Conservation (phyloP, 2,329 filamentous ascomycete genomes). For the Sclerotinia nivalis region DNA sequence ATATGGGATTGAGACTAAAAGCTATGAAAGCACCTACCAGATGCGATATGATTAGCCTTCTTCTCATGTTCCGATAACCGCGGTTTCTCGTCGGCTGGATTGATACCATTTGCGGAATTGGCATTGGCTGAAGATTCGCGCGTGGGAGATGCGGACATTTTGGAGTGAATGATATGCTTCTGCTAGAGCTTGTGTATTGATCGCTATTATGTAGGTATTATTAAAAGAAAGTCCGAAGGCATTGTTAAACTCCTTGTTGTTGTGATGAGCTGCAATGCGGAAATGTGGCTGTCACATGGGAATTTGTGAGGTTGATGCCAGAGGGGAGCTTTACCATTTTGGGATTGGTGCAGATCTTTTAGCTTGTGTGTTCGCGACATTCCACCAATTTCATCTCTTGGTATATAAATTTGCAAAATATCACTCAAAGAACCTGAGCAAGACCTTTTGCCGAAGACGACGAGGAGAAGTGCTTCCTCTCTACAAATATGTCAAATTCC, state of each 20-base stretch:
- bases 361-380: not conserved
- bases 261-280: not conserved
- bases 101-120: constrained; percentile 33
- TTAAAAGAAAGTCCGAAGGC: constrained; percentile 19
- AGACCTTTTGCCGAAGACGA: not conserved
- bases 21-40: constrained; percentile 39
- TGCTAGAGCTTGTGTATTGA: constrained; percentile 18
- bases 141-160: constrained; percentile 35
- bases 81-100: constrained; percentile 52
- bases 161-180: constrained; percentile 8
- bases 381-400: not conserved
- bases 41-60: constrained; percentile 72
- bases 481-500: not conserved
- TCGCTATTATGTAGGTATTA: constrained; percentile 9
- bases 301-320: constrained; percentile 1
- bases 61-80: constrained; percentile 69
- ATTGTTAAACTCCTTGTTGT: constrained; percentile 2
- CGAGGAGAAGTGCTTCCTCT: too few species aligned
- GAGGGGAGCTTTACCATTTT: constrained; percentile 6
- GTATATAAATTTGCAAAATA: not conserved
- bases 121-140: constrained; percentile 37
- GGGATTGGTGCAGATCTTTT: constrained; percentile 10
- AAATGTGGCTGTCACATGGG: constrained; percentile 12
- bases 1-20: not conserved
- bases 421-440: not conserved